Evolutionary conservation across 495 filamentous ascomycete species (phyloP).

Genomic region (Hyaloscypha bicolor): DNA sequence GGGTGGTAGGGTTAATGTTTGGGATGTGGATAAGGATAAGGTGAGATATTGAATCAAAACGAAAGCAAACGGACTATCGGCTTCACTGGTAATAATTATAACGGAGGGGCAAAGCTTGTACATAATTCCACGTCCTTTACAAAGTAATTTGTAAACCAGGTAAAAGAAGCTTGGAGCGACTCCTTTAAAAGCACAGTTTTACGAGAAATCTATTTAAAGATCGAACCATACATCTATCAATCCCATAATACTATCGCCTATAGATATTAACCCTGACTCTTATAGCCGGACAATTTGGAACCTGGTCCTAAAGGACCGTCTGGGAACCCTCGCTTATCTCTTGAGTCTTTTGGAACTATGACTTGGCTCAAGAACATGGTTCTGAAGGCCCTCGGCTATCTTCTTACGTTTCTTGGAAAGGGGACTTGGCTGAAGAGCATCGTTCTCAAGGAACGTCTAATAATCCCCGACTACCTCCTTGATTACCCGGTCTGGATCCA

Average conservation of each 20-base stretch:
- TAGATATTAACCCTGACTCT: constrained; percentile 9
- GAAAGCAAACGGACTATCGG: too few relatives aligned
- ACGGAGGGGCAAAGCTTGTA: too few relatives aligned
- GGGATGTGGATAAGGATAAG: too few relatives aligned
- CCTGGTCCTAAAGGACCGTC: constrained; percentile 9
- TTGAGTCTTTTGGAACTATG: constrained; percentile 27
- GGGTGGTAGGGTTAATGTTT: too few relatives aligned
- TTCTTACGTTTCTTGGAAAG: too few relatives aligned
- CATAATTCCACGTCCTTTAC: background rate
- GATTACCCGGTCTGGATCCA: too few relatives aligned
- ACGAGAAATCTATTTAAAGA: constrained; percentile 9
- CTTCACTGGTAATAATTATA: too few relatives aligned
- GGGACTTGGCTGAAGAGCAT: too few relatives aligned
- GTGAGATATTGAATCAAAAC: too few relatives aligned
- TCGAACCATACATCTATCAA: constrained; percentile 9
- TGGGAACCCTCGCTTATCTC: constrained; percentile 10
- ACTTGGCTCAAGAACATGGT: constrained; percentile 25
- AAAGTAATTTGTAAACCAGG: constrained; percentile 3
- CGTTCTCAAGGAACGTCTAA: too few relatives aligned
- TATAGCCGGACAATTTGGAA: constrained; percentile 3
- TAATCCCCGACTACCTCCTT: too few relatives aligned
- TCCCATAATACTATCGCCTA: constrained; percentile 3
- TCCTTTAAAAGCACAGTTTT: background rate
- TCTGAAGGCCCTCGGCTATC: too few relatives aligned
- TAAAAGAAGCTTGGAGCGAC: constrained; percentile 7